These are phyloP conservation scores for Chytridium lagenaria DNA, from an alignment of 371 early-diverging fungal genomes.

Conservation along the genomic window DNA sequence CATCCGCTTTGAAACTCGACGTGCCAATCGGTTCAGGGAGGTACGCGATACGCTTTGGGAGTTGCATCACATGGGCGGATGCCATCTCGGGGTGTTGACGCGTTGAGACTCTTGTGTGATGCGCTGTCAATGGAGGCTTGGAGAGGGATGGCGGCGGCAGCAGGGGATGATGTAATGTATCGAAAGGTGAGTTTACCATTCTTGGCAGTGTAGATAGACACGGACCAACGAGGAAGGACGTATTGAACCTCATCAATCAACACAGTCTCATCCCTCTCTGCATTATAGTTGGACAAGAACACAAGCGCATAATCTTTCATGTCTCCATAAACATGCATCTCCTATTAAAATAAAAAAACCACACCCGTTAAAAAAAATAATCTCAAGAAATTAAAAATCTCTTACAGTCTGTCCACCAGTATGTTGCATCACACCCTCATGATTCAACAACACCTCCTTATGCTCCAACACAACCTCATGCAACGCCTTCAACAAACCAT, in stretches of 20 bases:
- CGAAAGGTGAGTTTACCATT: not conserved
- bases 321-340: conserved; percentile 24
- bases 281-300: conserved; percentile 47
- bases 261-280: conserved; percentile 10
- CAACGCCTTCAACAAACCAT: conserved; percentile 48
- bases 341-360: not conserved
- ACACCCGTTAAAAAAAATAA: not conserved
- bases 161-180: conserved; percentile 16
- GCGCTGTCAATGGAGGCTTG: not conserved
- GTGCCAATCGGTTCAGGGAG: conserved; percentile 26
- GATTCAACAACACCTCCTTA: conserved; percentile 30
- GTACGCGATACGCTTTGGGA: conserved; percentile 5
- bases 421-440: not conserved
- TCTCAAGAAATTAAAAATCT: too few relatives aligned
- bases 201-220: conserved; percentile 17
- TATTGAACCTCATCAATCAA: conserved; percentile 20
- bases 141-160: not conserved
- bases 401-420: not conserved
- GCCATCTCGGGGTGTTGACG: not conserved
- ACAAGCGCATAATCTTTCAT: conserved; percentile 23
- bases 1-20: conserved; percentile 5
- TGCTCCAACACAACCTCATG: conserved; percentile 43
- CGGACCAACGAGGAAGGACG: conserved; percentile 35
- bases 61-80: not conserved
- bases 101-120: too few relatives aligned